Evolutionary conservation across 148 eudicot genomes (phyloP), one percentile per base, ranked within the genome.

Genomic region (Nepenthes mirabilis): DNA sequence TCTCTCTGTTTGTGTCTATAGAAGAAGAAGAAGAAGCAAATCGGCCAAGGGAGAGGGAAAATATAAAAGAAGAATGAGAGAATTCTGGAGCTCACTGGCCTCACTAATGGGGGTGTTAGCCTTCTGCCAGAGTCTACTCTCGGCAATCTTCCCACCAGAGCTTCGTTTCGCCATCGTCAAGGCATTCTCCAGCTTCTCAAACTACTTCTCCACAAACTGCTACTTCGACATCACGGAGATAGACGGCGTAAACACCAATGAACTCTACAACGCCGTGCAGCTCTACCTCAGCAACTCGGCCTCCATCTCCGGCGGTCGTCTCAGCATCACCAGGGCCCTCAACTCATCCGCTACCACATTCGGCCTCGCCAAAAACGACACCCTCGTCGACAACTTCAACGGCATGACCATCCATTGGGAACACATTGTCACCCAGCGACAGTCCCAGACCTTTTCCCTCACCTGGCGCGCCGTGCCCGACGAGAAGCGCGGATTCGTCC

Each of bases 201-300:
- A 63, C 73, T 79, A 73, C 69, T 83, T 74, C 79, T 88, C 96
- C 11, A 33, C 79, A 43, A 82, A 85, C 64, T 85, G 83, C 68
- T 88, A 88, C 82, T 91, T 77, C 70, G 98, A 91, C 74, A 91
- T 91, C 58, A 86, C 94, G 1, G 98, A 91, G 68, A 88, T 85
- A 54, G 98, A 91, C 72, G 98, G 98, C 59, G 98, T 91, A 13
- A 88, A 86, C 76, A 88, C 98, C 56, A 91, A 91, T 77, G 98
- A 91, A 60, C 94, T 91, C 50, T 91, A 91, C 79, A 83, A 82
- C 81, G 82, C 98, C 47, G 98, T 82, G 37, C 98, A 91, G 61
- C 94, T 91, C 72, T 88, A 91, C 73, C 75, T 91, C 0, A 70
- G 77, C 72, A 60, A 75, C 70, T 64, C 86, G n/a, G 74, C 90